phyloP scores from a whole-genome alignment of 805 yeast species.

The Crinitomyces ghanaensis region DNA sequence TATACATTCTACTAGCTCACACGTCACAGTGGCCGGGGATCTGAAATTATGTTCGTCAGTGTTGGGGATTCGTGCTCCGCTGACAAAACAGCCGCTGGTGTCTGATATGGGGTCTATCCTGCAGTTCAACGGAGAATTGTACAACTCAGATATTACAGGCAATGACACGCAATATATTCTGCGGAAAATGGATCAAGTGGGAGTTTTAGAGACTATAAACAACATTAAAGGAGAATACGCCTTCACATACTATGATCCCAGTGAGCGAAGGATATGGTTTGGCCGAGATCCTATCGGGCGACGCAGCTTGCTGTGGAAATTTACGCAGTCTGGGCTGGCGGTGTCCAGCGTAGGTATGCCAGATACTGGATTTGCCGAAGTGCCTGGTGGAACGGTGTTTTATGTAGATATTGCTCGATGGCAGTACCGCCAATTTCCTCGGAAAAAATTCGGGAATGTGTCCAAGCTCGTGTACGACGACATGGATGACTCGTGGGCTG shows the following conservation, averaged over 20 bases:
- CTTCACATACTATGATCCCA: slow-evolving; percentile 32
- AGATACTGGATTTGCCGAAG: slow-evolving; percentile 30
- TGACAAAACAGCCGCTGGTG: slow-evolving; percentile 67
- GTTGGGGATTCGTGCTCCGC: slow-evolving; percentile 68
- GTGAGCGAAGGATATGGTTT: slow-evolving; percentile 40
- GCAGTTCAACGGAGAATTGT: slow-evolving; percentile 89
- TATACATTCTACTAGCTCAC: not conserved
- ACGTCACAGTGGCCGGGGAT: not conserved
- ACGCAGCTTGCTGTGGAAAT: slow-evolving; percentile 51
- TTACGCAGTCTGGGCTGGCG: slow-evolving; percentile 24
- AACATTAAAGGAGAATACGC: slow-evolving; percentile 77
- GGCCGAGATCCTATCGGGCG: slow-evolving; percentile 81
- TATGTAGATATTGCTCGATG: slow-evolving; percentile 31
- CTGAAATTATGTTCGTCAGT: slow-evolving; percentile 44
- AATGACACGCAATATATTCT: slow-evolving; percentile 58
- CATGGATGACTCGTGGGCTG: no score
- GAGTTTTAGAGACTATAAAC: slow-evolving; percentile 34
- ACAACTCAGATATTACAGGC: slow-evolving; percentile 35
- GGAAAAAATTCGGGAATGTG: no score
- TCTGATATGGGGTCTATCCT: slow-evolving; percentile 28
- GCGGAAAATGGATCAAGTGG: slow-evolving; percentile 25
- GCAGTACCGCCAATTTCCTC: no score
- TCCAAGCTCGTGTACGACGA: no score
- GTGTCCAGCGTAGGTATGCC: slow-evolving; percentile 34
- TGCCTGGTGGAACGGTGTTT: slow-evolving; percentile 42